These are phyloP conservation scores for Suhomyces chickasaworum DNA, from an alignment of 1,139 yeast genomes.

Conservation along the genomic window DNA sequence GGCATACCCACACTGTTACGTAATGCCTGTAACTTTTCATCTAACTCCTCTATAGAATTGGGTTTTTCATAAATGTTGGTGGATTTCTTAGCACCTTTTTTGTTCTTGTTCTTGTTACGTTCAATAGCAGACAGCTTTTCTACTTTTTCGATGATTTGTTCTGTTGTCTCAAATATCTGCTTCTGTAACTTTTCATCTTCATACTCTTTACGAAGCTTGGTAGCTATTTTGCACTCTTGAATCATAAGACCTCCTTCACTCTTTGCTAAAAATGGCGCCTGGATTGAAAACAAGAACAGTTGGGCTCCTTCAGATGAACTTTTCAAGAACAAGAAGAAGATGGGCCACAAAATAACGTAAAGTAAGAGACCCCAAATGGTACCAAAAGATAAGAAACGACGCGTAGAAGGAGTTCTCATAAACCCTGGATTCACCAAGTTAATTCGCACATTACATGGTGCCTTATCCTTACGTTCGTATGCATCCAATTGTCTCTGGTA, in stretches of 20 bases:
- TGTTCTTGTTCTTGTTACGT: slow-evolving; percentile 40
- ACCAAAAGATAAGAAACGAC: slow-evolving; percentile 79
- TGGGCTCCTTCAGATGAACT: slow-evolving; percentile 80
- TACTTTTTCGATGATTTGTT: slow-evolving; percentile 51
- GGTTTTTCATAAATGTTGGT: slow-evolving; percentile 36
- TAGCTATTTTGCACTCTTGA: slow-evolving; percentile 67
- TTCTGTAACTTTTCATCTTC: slow-evolving; percentile 62
- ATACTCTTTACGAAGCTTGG: slow-evolving; percentile 55
- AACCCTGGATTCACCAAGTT: slow-evolving; percentile 88
- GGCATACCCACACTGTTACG: slow-evolving; percentile 30
- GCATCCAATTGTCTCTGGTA: slow-evolving; percentile 63
- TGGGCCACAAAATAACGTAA: slow-evolving; percentile 73
- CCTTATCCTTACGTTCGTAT: slow-evolving; percentile 64
- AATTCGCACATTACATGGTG: slow-evolving; percentile 71
- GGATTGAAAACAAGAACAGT: slow-evolving; percentile 66
- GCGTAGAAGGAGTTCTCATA: slow-evolving; percentile 83
- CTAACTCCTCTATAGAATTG: slow-evolving; percentile 36
- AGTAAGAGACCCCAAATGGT: slow-evolving; percentile 66
- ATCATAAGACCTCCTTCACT: slow-evolving; percentile 67
- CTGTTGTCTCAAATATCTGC: slow-evolving; percentile 64
- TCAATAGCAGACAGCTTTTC: slow-evolving; percentile 74
- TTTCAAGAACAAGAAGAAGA: slow-evolving; percentile 80
- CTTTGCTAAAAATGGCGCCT: slow-evolving; percentile 66
- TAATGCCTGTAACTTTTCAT: slow-evolving; percentile 34
- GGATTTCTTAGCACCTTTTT: slow-evolving; percentile 17